Conservation (phyloP, 2,329 filamentous ascomycete species). For the Neurospora crassa region DNA sequence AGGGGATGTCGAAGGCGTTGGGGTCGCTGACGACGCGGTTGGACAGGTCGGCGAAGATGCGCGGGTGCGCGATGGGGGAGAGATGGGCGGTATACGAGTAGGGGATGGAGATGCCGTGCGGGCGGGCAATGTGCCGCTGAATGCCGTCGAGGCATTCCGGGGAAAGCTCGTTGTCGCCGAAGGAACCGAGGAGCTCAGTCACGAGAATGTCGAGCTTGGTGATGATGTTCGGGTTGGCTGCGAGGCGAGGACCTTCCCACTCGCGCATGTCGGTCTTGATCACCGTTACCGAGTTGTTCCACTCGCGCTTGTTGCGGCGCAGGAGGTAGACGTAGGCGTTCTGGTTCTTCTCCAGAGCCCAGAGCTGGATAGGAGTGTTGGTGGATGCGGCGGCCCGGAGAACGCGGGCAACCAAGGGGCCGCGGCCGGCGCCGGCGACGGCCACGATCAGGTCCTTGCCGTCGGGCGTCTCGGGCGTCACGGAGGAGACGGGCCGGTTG, state of each 20-base stretch:
- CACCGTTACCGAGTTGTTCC: conserved; percentile 71
- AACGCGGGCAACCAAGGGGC: conserved; percentile 81
- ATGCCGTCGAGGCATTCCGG: conserved; percentile 92
- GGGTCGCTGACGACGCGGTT: conserved; percentile 51
- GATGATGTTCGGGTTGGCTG: conserved; percentile 28
- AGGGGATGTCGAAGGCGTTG: conserved; percentile 79
- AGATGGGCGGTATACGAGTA: conserved; percentile 87
- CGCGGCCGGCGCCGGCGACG: conserved; percentile 86
- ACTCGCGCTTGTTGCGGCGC: conserved; percentile 73
- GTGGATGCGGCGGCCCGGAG: conserved; percentile 69
- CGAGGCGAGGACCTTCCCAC: conserved; percentile 68
- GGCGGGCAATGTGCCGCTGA: conserved; percentile 71
- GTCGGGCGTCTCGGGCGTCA: conserved; percentile 18
- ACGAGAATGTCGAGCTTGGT: conserved; percentile 81
- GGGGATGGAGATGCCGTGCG: conserved; percentile 86
- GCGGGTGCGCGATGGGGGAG: conserved; percentile 83
- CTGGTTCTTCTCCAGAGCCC: conserved; percentile 95
- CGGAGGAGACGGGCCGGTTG: conserved; percentile 64
- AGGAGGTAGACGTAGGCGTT: conserved; percentile 93
- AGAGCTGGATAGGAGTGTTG: conserved; percentile 71
- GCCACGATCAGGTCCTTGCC: conserved; percentile 59
- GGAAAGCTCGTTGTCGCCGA: conserved; percentile 93
- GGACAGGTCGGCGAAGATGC: conserved; percentile 71
- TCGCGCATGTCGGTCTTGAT: conserved; percentile 96
- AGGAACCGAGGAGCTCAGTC: conserved; percentile 88